phyloP scores from a whole-genome alignment of 2,329 filamentous ascomycete genomes.

The Trichoderma brevicompactum region DNA sequence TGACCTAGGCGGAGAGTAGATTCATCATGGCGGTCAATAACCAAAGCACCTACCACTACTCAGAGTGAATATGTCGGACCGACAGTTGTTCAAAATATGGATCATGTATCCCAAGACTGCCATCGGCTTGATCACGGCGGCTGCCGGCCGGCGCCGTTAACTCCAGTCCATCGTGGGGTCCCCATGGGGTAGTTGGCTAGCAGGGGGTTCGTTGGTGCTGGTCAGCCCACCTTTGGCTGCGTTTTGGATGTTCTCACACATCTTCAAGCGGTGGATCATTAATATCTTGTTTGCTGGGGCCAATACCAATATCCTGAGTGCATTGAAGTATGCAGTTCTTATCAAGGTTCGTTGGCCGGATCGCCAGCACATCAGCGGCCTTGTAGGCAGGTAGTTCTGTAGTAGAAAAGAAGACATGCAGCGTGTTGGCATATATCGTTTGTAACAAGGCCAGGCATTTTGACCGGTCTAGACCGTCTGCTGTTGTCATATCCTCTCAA shows the following conservation, averaged over 20 bases:
- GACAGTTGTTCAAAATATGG: background rate
- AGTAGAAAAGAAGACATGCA: background rate
- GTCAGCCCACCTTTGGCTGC: background rate
- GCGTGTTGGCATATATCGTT: background rate
- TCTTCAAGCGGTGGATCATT: background rate
- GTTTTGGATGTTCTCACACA: background rate
- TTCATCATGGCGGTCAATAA: background rate
- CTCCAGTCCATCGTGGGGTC: constrained; percentile 1
- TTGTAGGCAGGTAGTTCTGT: background rate
- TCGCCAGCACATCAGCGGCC: background rate
- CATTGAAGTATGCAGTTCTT: background rate
- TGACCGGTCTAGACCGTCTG: too few relatives aligned
- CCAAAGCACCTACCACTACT: background rate
- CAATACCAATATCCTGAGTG: too few relatives aligned
- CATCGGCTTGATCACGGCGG: background rate
- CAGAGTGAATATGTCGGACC: background rate
- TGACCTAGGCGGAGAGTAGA: background rate
- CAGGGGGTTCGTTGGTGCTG: background rate
- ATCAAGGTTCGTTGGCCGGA: background rate
- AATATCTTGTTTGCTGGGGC: background rate
- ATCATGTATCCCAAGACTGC: background rate
- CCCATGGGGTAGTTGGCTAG: constrained; percentile 4
- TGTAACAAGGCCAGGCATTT: too few relatives aligned
- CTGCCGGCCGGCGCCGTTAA: background rate
- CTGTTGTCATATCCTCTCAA: background rate